Evolutionary conservation across 2,329 filamentous ascomycete genomes (phyloP).

Genomic region (Sporothrix pseudoabietina): DNA sequence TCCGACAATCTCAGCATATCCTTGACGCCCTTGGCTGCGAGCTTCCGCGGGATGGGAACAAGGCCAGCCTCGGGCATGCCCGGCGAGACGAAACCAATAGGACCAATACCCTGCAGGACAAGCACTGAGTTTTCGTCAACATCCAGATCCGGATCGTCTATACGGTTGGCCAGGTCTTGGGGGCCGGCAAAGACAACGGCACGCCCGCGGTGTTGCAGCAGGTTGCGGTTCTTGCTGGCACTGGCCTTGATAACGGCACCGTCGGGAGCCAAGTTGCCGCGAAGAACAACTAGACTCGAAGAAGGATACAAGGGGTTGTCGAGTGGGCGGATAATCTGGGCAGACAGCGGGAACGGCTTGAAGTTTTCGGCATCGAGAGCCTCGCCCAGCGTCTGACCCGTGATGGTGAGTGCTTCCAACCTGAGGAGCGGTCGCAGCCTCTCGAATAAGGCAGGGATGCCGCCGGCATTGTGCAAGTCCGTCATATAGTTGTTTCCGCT

Average conservation of each 20-base stretch:
- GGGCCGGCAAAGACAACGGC: slow-evolving; percentile 72
- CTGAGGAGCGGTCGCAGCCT: slow-evolving; percentile 75
- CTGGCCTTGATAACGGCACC: slow-evolving; percentile 91
- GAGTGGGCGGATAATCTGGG: slow-evolving; percentile 65
- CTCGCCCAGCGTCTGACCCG: slow-evolving; percentile 78
- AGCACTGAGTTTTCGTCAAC: slow-evolving; percentile 65
- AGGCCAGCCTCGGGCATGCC: slow-evolving; percentile 86
- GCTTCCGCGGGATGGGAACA: slow-evolving; percentile 70
- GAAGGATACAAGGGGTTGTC: slow-evolving; percentile 66
- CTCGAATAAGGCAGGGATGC: slow-evolving; percentile 79
- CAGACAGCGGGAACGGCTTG: slow-evolving; percentile 46
- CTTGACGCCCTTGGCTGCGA: slow-evolving; percentile 70
- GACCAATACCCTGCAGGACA: slow-evolving; percentile 85
- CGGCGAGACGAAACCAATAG: slow-evolving; percentile 59
- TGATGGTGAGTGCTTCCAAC: slow-evolving; percentile 78
- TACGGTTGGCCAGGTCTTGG: slow-evolving; percentile 70
- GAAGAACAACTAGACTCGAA: slow-evolving; percentile 79
- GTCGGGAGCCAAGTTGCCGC: slow-evolving; percentile 79
- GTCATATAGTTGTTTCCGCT: slow-evolving; percentile 86
- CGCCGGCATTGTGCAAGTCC: slow-evolving; percentile 86
- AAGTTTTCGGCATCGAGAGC: slow-evolving; percentile 72
- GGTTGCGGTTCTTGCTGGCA: slow-evolving; percentile 71
- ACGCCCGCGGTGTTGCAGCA: slow-evolving; percentile 50
- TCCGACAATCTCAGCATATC: slow-evolving; percentile 87
- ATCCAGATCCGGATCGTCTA: slow-evolving; percentile 61